Percentiles rank a stretch among this genome's conserved stretches.
phyloP scores from a whole-genome alignment of 768 basidiomycete species.

The Phylloporus arenicola region DNA sequence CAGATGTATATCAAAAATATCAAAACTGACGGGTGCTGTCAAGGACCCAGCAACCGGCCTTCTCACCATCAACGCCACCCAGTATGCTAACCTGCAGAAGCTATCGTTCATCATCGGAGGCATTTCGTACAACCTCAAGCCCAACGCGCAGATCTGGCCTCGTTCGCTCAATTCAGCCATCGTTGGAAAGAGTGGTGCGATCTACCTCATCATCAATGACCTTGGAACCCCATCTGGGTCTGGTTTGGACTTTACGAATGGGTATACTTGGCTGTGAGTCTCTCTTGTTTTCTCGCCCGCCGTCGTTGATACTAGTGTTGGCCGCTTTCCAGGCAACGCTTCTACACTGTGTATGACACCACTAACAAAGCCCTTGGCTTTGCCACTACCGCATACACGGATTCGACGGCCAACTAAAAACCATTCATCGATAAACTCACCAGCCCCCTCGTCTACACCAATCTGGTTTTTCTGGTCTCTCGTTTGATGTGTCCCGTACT shows the following conservation, averaged over 20 bases:
- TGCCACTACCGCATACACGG: not conserved
- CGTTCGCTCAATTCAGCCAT: slow-evolving; percentile 17
- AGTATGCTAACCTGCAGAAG: slow-evolving; percentile 19
- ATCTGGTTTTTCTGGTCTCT: too few relatives aligned
- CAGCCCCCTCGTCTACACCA: too few relatives aligned
- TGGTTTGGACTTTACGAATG: slow-evolving; percentile 12
- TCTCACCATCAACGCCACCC: slow-evolving; percentile 15
- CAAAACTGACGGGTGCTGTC: not conserved
- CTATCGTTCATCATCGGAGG: slow-evolving; percentile 15
- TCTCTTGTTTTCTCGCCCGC: not conserved
- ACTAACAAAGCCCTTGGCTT: not conserved
- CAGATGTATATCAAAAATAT: slow-evolving; percentile 20
- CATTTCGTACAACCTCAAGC: slow-evolving; percentile 5
- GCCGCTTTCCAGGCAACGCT: not conserved
- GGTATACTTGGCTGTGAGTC: not conserved
- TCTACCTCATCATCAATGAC: slow-evolving; percentile 21
- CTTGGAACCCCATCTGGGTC: slow-evolving; percentile 8
- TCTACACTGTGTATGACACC: not conserved
- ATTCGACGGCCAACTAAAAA: not conserved
- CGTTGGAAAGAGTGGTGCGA: slow-evolving; percentile 16
- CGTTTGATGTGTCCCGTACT: too few relatives aligned
- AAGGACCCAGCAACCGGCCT: slow-evolving; percentile 23
- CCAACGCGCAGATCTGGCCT: slow-evolving; percentile 13
- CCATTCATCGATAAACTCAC: too few relatives aligned
- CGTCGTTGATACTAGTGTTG: not conserved